Evolutionary conservation across 2,329 filamentous ascomycete species (phyloP), one percentile per base, ranked within the genome.

Genomic region (Arachnomyces sp.): DNA sequence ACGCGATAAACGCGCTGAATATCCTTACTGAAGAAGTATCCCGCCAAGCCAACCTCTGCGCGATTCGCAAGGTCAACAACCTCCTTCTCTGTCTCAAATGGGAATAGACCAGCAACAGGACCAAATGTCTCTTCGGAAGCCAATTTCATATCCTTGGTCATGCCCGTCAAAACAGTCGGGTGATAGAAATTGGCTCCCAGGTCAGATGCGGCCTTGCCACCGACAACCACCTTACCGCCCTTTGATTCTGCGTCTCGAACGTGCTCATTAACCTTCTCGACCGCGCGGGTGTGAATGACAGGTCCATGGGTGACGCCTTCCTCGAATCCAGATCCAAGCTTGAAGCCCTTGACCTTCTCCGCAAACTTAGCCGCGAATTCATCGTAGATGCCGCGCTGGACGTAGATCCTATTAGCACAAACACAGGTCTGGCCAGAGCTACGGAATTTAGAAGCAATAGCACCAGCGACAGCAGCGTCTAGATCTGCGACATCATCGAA

Each of bases 361-460:
- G 72, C 66, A 40, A 84, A 81, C 25, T 69, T 60, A 9, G 63
- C 53, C 0, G 74, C 71, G 28, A 82, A 74, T 18, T 70, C 56
- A 32, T 74, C 67, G 46, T 73, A 72, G 8, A 74, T 61, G 8
- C 69, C 68, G 28, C 61, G 59, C 49, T 75, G 72, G 2, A 75
- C 65, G 47, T 72, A 73, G 43, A 74, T 67, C 0, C 72, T 63
- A 54, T 74, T 75, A 5, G 84, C 84, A 55, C 84, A 89, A 15
- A 96, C 89, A 62, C 92, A 98, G 0, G 92, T 96, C 71, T 98
- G 92, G 28, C 92, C 92, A 0, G 86, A 93, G 29, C 82, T 87
- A 40, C 92, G 83, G 77, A 96, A 96, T 64, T 96, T 98, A 55
- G 79, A 89, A 16, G 81, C 70, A 39, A 96, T 76, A 35, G 88